Evolutionary conservation across 768 basidiomycete genomes (phyloP).

Genomic region (Mrakia hoshinonis): DNA sequence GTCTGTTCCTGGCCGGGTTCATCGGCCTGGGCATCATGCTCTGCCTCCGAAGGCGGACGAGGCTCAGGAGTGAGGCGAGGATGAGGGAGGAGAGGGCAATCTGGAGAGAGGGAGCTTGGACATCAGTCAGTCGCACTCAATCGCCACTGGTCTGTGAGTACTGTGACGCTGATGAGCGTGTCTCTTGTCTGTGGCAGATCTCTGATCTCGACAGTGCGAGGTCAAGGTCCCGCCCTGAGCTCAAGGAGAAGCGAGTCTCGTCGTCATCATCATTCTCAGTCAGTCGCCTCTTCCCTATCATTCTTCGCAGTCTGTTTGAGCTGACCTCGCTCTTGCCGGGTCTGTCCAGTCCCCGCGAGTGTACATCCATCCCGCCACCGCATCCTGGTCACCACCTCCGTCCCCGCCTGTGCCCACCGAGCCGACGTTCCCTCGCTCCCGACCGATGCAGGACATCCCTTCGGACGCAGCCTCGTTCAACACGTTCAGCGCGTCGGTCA

Average conservation of each 20-base stretch:
- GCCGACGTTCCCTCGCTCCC: background rate
- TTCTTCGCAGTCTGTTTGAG: no score
- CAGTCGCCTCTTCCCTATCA: no score
- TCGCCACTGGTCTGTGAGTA: background rate
- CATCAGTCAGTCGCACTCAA: background rate
- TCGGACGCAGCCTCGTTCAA: slow-evolving; percentile 1
- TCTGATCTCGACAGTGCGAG: no score
- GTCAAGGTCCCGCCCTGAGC: no score
- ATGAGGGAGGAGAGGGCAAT: background rate
- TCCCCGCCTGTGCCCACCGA: background rate
- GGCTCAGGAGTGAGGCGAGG: background rate
- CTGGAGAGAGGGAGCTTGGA: background rate
- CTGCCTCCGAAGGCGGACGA: background rate
- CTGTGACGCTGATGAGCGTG: background rate
- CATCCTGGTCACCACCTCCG: background rate
- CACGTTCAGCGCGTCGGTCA: background rate
- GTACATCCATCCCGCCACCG: background rate
- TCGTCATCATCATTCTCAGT: no score
- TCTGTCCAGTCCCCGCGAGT: background rate
- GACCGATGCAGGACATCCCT: slow-evolving; percentile 3
- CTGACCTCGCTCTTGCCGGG: no score
- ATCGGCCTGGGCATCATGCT: background rate
- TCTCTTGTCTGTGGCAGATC: background rate
- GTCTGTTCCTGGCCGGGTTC: background rate
- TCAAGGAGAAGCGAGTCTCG: no score